Base-by-base conservation (phyloP, 345 rosid species). In the Arabidopsis suecica region DNA sequence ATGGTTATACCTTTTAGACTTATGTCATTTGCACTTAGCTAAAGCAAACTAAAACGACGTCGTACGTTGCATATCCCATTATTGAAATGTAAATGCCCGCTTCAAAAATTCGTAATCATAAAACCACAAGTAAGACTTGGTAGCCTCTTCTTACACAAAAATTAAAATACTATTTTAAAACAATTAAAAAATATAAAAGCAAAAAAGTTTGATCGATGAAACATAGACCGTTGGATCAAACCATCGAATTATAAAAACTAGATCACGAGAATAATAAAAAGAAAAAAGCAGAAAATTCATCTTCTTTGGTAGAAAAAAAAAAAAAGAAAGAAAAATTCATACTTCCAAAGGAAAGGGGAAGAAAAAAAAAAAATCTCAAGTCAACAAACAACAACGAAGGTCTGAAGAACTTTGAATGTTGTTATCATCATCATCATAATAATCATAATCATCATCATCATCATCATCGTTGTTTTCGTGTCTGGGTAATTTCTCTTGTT, bases 301-400 rank as follows among this genome's bases (percentile, higher is more conserved):
- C 18, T 37, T 54, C 69, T 69, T 69, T 69, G 73, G 48, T 12
- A 23, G 1, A 6, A 9, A 5, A 64, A 44, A 30, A 73, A 50
- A 61, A 53, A 51, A 2, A 13, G 3, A 5, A 18, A 54, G 13
- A 44, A 55, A 51, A 69, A 28, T 70, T 71, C 80, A 71, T 64
- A 71, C 55, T 71, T 77, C 55, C 45, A 62, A 63, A 54, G 59
- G 66, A 62, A 69, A 69, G 65, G 51, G 63, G 49, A 65, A 47
- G 16, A 11, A 63, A 45, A 69, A 54, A 25, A 73, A 73, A 49
- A 16, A 51, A 68, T 66, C 54, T 72, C 61, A 56, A 81, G 89
- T 89, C 89, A 87, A 84, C 88, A 87, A 89, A 84, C 74, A 82
- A 79, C 87, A 83, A 58, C 86, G 75, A 74, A 81, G 74, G 59